Evolutionary conservation across 129 eudicot species (phyloP).

Genomic region (Flaveria linearis): DNA sequence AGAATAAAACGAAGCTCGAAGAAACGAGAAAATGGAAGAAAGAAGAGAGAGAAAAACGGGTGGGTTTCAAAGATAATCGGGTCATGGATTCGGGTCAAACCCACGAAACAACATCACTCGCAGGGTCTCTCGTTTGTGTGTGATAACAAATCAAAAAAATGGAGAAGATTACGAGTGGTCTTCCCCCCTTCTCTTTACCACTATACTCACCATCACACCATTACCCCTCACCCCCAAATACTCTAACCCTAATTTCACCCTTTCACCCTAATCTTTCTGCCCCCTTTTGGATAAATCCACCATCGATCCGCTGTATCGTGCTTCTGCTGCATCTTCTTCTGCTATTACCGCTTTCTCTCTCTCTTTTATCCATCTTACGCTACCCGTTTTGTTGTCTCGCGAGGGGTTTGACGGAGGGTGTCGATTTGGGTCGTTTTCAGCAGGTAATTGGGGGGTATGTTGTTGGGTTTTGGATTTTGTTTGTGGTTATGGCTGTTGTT

Average conservation of each 20-base stretch:
- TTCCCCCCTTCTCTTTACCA: constrained; percentile 29
- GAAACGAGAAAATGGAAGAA: background rate
- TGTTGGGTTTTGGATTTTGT: background rate
- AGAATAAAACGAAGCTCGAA: background rate
- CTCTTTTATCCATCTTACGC: constrained; percentile 19
- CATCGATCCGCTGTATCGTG: constrained; percentile 19
- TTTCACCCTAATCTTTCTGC: background rate
- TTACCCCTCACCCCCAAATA: constrained; percentile 33
- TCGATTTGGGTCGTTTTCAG: background rate
- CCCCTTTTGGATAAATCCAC: constrained; percentile 12
- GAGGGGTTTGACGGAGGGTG: constrained; percentile 21
- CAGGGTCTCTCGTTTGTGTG: constrained; percentile 24
- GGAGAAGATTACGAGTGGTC: constrained; percentile 51
- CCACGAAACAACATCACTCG: constrained; percentile 34
- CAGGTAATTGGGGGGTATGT: constrained; percentile 14
- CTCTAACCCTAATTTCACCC: constrained; percentile 33
- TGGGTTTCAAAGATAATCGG: constrained; percentile 20
- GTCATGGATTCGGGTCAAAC: constrained; percentile 39
- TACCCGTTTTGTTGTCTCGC: constrained; percentile 19
- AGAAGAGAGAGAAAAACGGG: constrained; percentile 21
- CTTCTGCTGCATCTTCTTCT: constrained; percentile 22
- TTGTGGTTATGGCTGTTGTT: constrained; percentile 1
- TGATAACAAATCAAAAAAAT: constrained; percentile 43
- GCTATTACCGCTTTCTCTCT: background rate
- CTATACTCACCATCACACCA: constrained; percentile 14